A percentile compares a stretch with the other conserved stretches of the same genome.
Conservation (phyloP, 441 rosid genomes). For the Brassica hybrid region DNA sequence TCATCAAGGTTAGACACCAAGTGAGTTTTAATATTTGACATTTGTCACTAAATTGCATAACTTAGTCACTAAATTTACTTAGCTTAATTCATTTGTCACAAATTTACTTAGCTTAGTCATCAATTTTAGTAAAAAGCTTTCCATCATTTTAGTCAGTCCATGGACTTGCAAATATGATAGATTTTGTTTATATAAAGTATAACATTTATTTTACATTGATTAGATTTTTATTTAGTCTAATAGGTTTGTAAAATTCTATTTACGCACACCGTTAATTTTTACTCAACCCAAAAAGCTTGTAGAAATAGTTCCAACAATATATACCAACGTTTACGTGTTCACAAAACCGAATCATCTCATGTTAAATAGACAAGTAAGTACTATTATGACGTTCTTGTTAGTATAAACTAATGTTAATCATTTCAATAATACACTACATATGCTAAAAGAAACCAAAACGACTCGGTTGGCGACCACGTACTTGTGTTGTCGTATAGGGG, state of each 20-base stretch:
- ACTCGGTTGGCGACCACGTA: slow-evolving; percentile 24
- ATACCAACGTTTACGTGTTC: neutral
- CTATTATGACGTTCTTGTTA: slow-evolving; percentile 9
- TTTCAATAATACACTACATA: slow-evolving; percentile 6
- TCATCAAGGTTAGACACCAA: neutral
- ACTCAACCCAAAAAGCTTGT: neutral
- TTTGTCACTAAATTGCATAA: neutral
- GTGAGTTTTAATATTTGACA: neutral
- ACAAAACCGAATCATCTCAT: slow-evolving; percentile 3
- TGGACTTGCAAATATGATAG: neutral
- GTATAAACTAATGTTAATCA: slow-evolving; percentile 7
- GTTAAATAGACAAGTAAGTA: slow-evolving; percentile 5
- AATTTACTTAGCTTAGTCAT: too few relatives aligned
- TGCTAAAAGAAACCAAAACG: slow-evolving; percentile 22
- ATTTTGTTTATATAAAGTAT: too few relatives aligned
- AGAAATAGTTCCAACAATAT: neutral
- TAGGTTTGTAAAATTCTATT: too few relatives aligned
- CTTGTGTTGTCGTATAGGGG: slow-evolving; percentile 21
- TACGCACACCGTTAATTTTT: too few relatives aligned
- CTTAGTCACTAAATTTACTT: neutral
- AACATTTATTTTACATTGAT: neutral
- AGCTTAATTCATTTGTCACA: neutral
- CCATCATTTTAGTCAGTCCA: neutral
- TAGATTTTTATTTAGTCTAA: neutral
- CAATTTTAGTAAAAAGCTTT: too few relatives aligned